These are phyloP conservation scores for Lipomyces mesembrius DNA, from an alignment of 805 yeast genomes.

Conservation along the genomic window DNA sequence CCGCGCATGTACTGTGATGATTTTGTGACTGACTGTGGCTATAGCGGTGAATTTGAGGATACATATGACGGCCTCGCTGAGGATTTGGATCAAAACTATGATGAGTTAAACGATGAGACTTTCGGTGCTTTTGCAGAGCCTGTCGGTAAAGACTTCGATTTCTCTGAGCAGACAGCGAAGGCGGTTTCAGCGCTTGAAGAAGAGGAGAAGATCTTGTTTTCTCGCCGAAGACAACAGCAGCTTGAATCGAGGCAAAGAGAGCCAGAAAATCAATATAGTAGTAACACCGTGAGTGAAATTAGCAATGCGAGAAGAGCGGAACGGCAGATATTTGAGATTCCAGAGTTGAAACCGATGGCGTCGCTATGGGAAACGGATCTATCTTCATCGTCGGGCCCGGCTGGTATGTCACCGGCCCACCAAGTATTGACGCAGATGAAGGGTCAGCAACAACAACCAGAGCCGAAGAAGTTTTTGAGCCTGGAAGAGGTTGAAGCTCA, in stretches of 20 bases:
- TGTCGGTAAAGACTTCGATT: constrained; percentile 68
- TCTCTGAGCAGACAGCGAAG: constrained; percentile 52
- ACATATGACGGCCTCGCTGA: constrained; percentile 81
- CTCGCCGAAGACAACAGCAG: constrained; percentile 37
- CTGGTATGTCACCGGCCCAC: neutral
- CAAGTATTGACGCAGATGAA: neutral
- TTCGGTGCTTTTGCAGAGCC: constrained; percentile 60
- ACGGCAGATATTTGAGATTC: constrained; percentile 33
- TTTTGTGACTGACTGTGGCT: neutral
- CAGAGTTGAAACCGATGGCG: constrained; percentile 66
- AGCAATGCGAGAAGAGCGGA: constrained; percentile 1
- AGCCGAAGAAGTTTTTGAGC: constrained; percentile 59
- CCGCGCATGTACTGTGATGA: neutral
- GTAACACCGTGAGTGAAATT: constrained; percentile 48
- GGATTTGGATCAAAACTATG: constrained; percentile 65
- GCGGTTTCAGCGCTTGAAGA: constrained; percentile 43
- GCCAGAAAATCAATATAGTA: constrained; percentile 3
- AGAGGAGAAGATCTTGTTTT: constrained; percentile 28
- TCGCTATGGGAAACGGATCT: constrained; percentile 62
- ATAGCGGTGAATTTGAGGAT: constrained; percentile 60
- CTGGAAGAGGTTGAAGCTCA: constrained; percentile 86
- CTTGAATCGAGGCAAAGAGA: constrained; percentile 44
- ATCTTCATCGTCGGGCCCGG: constrained; percentile 14
- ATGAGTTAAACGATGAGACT: constrained; percentile 79
- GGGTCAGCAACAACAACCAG: constrained; percentile 18